A percentile compares a stretch with the other conserved stretches of the same genome.
Conservation (phyloP, 768 basidiomycete genomes). For the Russula vinacea region DNA sequence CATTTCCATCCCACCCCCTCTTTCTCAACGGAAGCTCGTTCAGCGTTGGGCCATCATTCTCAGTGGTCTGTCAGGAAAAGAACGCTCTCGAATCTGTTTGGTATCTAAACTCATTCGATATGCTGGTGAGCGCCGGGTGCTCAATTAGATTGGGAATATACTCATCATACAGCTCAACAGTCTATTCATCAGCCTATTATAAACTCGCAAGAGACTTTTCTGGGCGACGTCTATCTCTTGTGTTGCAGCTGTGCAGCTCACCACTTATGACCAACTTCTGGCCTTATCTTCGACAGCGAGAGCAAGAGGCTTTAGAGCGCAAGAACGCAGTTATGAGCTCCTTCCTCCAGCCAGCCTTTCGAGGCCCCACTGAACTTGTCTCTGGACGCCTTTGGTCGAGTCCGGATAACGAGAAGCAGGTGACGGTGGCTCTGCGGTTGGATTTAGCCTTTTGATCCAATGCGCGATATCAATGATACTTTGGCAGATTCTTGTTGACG, state of each 20-base stretch:
- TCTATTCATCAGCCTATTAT: constrained; percentile 57
- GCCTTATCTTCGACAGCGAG: constrained; percentile 63
- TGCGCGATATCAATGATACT: not conserved
- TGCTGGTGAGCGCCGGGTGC: constrained; percentile 45
- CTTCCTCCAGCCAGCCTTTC: constrained; percentile 47
- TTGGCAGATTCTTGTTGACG: constrained; percentile 57
- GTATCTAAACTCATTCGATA: constrained; percentile 63
- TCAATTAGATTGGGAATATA: not conserved
- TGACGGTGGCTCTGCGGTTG: constrained; percentile 55
- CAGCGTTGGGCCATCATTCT: constrained; percentile 52
- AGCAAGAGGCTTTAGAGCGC: constrained; percentile 42
- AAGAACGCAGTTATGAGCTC: constrained; percentile 45
- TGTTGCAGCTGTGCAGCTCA: constrained; percentile 39
- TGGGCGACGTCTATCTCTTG: constrained; percentile 47
- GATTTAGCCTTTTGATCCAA: constrained; percentile 21
- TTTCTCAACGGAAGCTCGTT: constrained; percentile 57
- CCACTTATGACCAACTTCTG: constrained; percentile 58
- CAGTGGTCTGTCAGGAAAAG: constrained; percentile 44
- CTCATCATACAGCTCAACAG: constrained; percentile 40
- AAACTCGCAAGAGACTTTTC: constrained; percentile 48
- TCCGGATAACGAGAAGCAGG: constrained; percentile 57
- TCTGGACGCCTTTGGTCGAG: constrained; percentile 53
- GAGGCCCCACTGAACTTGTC: constrained; percentile 38
- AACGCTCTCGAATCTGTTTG: constrained; percentile 46
- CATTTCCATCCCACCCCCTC: constrained; percentile 56